These are phyloP conservation scores for Trichoderma pleuroti DNA, from an alignment of 2,329 filamentous ascomycete genomes.

Conservation along the genomic window DNA sequence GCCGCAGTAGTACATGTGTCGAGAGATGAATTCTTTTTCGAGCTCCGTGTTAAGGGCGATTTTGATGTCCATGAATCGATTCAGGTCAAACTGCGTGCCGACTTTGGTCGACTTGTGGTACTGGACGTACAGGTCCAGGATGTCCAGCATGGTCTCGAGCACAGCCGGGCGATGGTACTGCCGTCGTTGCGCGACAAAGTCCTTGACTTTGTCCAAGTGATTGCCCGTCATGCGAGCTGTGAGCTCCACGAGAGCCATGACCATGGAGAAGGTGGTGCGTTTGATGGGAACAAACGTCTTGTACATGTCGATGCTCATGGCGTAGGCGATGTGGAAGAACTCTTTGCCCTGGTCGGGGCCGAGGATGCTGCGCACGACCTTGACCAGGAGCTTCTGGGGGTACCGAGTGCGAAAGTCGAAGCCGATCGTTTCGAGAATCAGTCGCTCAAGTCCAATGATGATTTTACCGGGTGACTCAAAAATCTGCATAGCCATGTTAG, in stretches of 20 bases:
- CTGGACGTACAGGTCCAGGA: conserved; percentile 89
- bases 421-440: conserved; percentile 86
- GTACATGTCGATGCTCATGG: conserved; percentile 84
- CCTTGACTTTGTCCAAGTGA: conserved; percentile 47
- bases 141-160: conserved; percentile 79
- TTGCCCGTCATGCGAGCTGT: conserved; percentile 64
- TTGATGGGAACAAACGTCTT: conserved; percentile 91
- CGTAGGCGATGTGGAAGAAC: conserved; percentile 68
- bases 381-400: conserved; percentile 79
- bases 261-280: conserved; percentile 81
- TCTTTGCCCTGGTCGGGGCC: conserved; percentile 42
- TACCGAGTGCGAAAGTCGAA: conserved; percentile 93
- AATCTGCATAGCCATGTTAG: conserved; percentile 45
- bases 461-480: conserved; percentile 77
- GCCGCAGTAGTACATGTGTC: conserved; percentile 61
- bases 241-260: conserved; percentile 76
- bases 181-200: conserved; percentile 48
- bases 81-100: conserved; percentile 67
- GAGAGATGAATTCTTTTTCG: conserved; percentile 56
- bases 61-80: conserved; percentile 79
- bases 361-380: conserved; percentile 63
- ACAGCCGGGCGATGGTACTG: conserved; percentile 47
- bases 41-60: conserved; percentile 83
- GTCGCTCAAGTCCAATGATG: conserved; percentile 83
- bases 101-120: conserved; percentile 71